Base-by-base conservation (phyloP, 2,329 filamentous ascomycete genomes). In the Metarhizium sp. region DNA sequence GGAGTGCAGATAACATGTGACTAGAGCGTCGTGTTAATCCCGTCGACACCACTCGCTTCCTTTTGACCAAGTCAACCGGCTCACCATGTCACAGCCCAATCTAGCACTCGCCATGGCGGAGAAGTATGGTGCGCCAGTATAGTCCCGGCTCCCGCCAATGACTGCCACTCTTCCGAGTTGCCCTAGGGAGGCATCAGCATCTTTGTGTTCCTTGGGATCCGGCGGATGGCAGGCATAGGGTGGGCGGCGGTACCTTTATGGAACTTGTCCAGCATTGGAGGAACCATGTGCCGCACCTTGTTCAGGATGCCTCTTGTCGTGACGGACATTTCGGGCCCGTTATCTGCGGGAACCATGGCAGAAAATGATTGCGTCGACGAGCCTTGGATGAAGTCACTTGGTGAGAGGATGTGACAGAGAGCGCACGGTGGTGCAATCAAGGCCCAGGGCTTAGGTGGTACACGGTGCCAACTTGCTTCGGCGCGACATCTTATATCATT, bases 61-160 rank as follows among this genome's bases (percentile, higher is more conserved):
- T 18, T 13, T 7, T 16, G 3, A 1, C 25, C 25, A 16, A 25
- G 32, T 2, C 32, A 34, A 25, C 38, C 38, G 38, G 55, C 73
- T 55, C 77, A 92, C 90, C 89, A 96, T 89, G 66, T 96, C 91
- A 65, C 87, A 90, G 4, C 92, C 94, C 56, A 97, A 75, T 65
- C 88, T 84, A 50, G 94, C 94, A 61, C 90, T 96, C 13, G 94
- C 94, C 85, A 96, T 96, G 60, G 92, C 92, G 20, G 92, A 96
- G 74, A 99, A 99, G 75, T 96, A 99, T 13, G 94, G 94, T 57
- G 94, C 94, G 42, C 94, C 94, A 1, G 94, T 96, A 70, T 97
- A 99, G 72, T 97, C 92, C 69, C 92, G 86, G 67, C 90, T 95
- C 45, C 94, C 94, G 52, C 94, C 94, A 61, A 99, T 94, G 57